Percentiles rank a stretch among this genome's conserved stretches.
Conservation (phyloP, 306 rosid genomes). For the Clitoria ternatea region DNA sequence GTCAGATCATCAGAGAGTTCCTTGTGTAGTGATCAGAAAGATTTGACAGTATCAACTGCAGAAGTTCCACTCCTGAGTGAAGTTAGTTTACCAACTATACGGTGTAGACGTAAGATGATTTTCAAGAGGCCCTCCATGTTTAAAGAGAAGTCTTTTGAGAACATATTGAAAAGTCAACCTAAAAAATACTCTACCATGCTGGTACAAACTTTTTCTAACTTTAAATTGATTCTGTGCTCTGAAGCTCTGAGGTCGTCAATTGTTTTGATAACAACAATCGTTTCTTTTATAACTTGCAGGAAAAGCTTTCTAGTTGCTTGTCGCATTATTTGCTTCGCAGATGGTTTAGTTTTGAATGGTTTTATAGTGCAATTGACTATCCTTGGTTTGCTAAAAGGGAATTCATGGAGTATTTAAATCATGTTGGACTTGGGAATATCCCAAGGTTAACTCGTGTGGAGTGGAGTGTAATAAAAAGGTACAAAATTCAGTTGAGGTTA, state of each 20-base stretch:
- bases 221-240: background rate
- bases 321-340: conserved; percentile 65
- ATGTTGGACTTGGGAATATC: conserved; percentile 86
- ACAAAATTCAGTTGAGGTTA: conserved; percentile 10
- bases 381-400: conserved; percentile 95
- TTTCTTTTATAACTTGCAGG: conserved; percentile 47
- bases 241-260: conserved; percentile 12
- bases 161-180: conserved; percentile 36
- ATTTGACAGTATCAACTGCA: conserved; percentile 31
- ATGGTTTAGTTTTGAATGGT: conserved; percentile 92
- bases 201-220: conserved; percentile 35
- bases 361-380: conserved; percentile 90
- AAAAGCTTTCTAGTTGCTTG: conserved; percentile 64
- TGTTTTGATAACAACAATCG: background rate
- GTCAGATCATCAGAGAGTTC: conserved; percentile 46
- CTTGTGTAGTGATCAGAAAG: conserved; percentile 45
- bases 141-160: conserved; percentile 47
- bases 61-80: conserved; percentile 44
- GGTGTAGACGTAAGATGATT: conserved; percentile 59
- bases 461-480: conserved; percentile 95
- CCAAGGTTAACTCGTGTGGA: conserved; percentile 86
- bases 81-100: conserved; percentile 46
- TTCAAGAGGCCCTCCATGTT: conserved; percentile 34
- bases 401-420: conserved; percentile 89
- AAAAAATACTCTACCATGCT: conserved; percentile 40